Conservation (phyloP, 1,139 yeast genomes). For the Geotrichum siamense region DNA sequence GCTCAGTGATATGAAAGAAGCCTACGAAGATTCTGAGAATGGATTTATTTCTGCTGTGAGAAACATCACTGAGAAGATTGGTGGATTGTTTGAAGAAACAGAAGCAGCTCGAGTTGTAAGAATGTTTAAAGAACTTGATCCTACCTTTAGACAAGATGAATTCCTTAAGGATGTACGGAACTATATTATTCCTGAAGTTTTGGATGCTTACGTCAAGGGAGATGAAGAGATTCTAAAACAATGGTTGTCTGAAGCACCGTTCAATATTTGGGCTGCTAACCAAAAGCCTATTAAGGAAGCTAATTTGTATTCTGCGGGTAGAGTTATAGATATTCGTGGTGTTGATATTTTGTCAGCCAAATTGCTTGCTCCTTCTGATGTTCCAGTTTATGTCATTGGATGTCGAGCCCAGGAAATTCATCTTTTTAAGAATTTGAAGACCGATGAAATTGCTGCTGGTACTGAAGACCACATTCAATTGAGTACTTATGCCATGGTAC, state of each 20-base stretch:
- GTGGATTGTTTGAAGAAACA: slow-evolving; percentile 90
- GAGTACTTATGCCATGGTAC: slow-evolving; percentile 92
- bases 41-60: slow-evolving; percentile 79
- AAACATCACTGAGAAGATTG: slow-evolving; percentile 70
- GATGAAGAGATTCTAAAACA: slow-evolving; percentile 73
- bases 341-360: slow-evolving; percentile 89
- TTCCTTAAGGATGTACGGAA: slow-evolving; percentile 83
- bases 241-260: slow-evolving; percentile 98
- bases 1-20: slow-evolving; percentile 54
- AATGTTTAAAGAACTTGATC: slow-evolving; percentile 84
- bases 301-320: slow-evolving; percentile 86
- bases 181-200: slow-evolving; percentile 87
- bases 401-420: slow-evolving; percentile 97
- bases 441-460: slow-evolving; percentile 95
- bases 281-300: slow-evolving; percentile 90
- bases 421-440: slow-evolving; percentile 77
- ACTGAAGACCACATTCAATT: slow-evolving; percentile 87
- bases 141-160: slow-evolving; percentile 70
- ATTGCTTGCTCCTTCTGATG: slow-evolving; percentile 82
- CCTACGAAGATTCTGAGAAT: slow-evolving; percentile 84
- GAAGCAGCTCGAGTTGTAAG: slow-evolving; percentile 89
- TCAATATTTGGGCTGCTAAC: slow-evolving; percentile 88
- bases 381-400: slow-evolving; percentile 88
- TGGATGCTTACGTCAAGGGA: slow-evolving; percentile 93
- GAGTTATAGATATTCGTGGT: slow-evolving; percentile 88